phyloP scores from a whole-genome alignment of 495 filamentous ascomycete genomes.

The Pseudomonodictys pantanalensis region DNA sequence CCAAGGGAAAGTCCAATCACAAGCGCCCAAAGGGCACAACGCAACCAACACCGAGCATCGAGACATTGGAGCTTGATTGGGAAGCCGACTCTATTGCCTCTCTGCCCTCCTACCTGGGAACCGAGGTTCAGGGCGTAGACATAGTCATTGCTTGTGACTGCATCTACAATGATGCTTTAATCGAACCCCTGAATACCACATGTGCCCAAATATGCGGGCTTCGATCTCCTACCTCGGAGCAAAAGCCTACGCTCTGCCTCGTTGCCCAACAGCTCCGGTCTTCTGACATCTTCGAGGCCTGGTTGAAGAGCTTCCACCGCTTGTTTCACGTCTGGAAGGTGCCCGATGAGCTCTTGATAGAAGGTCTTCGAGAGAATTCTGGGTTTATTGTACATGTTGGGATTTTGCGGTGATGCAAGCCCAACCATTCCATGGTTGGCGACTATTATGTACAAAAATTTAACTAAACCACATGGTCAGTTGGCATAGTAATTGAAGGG shows the following conservation, averaged over 20 bases:
- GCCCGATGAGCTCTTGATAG: slow-evolving; percentile 57
- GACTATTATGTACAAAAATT: not conserved
- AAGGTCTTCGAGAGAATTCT: slow-evolving; percentile 55
- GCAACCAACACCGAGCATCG: slow-evolving; percentile 47
- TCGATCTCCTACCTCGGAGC: slow-evolving; percentile 34
- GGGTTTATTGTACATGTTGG: slow-evolving; percentile 69
- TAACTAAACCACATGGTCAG: not conserved
- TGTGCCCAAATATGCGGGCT: slow-evolving; percentile 75
- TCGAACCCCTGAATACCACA: slow-evolving; percentile 76
- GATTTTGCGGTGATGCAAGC: slow-evolving; percentile 43
- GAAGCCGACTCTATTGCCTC: slow-evolving; percentile 50
- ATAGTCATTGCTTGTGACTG: slow-evolving; percentile 47
- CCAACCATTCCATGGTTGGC: not conserved
- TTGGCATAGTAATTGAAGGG: slow-evolving; percentile 23
- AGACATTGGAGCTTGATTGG: slow-evolving; percentile 65
- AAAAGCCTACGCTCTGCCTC: slow-evolving; percentile 60
- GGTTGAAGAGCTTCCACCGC: slow-evolving; percentile 64
- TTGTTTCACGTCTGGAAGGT: slow-evolving; percentile 74
- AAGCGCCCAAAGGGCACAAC: not conserved
- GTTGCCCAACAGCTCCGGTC: slow-evolving; percentile 84
- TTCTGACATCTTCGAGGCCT: slow-evolving; percentile 78
- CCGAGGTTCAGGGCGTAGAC: slow-evolving; percentile 47
- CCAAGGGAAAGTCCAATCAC: slow-evolving; percentile 11
- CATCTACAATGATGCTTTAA: slow-evolving; percentile 53
- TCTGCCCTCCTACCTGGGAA: slow-evolving; percentile 24